Percentiles rank a stretch among this genome's conserved stretches.
Conservation (phyloP, 306 rosid genomes). For the Casuarina glauca region DNA sequence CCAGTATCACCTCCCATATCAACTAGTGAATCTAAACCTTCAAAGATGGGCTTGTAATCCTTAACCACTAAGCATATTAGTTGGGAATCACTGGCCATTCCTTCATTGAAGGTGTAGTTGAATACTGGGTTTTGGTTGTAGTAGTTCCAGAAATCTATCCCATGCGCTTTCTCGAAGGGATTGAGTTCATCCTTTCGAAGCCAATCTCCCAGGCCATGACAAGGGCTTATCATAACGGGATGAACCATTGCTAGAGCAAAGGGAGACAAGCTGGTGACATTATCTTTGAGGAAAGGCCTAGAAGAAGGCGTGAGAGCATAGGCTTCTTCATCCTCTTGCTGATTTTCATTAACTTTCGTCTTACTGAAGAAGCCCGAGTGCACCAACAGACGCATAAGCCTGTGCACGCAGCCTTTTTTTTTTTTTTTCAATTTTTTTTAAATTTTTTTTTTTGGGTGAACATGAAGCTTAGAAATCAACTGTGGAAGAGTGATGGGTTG, state of each 20-base stretch:
- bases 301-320: conserved; percentile 50
- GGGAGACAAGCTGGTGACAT: conserved; percentile 9
- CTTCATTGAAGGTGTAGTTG: conserved; percentile 24
- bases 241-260: conserved; percentile 19
- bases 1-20: too few species aligned
- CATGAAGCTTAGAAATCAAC: conserved; percentile 37
- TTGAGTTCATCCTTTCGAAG: conserved; percentile 20
- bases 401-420: not conserved
- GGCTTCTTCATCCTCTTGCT: conserved; percentile 22
- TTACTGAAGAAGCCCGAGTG: conserved; percentile 39
- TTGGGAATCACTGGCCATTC: too few species aligned
- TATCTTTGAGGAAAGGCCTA: conserved; percentile 37
- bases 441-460: conserved; percentile 31
- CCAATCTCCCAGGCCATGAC: conserved; percentile 37
- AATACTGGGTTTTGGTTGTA: conserved; percentile 15
- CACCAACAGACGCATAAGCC: conserved; percentile 44
- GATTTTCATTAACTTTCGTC: conserved; percentile 9
- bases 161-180: conserved; percentile 34
- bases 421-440: too few species aligned
- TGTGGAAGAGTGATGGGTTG: conserved; percentile 45
- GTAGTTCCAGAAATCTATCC: conserved; percentile 37
- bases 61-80: too few species aligned
- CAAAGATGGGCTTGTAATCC: too few species aligned
- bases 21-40: too few species aligned
- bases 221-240: conserved; percentile 17